Evolutionary conservation across 1,139 yeast species (phyloP), one percentile per base, ranked within the genome.

Genomic region (Blastobotrys serpentis): DNA sequence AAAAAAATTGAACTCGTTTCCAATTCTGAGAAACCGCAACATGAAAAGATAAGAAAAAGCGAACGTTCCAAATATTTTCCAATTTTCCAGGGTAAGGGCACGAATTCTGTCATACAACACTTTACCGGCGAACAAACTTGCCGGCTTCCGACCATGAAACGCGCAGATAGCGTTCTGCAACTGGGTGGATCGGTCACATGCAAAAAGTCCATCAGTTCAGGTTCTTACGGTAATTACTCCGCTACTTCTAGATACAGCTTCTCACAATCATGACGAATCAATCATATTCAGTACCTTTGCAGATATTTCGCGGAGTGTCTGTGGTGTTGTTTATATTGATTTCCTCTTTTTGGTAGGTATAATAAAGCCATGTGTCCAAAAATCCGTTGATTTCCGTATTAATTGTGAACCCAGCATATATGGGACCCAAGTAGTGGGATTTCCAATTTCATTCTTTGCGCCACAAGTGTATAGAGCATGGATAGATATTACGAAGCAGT

Each of bases 401-500:
- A 22, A 17, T 36, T 6, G n/a, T 6, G 3, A 8, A 17, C 13
- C 8, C 30, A 43, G 47, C 14, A 58, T 62, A 29, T 60, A 52
- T 26, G 38, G 56, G 16, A 57, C 67, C 17, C 62, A 62, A 39
- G 43, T 56, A 7, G 32, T 63, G 4, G 69, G 68, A 4, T 60
- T 48, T 43, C 70, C 70, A 6, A 48, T 67, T 21, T 46, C 54
- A 37, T 52, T 54, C 18, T 14, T 62, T 7, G 51, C 63, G n/a
- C 55, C 52, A 17, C 51, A 49, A n/a, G 32, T 60, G 17, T 61
- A 60, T 50, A 61, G 60, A 19, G 64, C 65, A 1, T 67, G 67
- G 67, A 54, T 63, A 39, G 68, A 65, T 43, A 55, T 64, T 50
- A 67, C 72, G 37, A 68, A 67, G 55, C 69, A 68, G 49, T 55